Base-by-base conservation (phyloP, 2,329 filamentous ascomycete species). In the Sclerotinia subarctica region DNA sequence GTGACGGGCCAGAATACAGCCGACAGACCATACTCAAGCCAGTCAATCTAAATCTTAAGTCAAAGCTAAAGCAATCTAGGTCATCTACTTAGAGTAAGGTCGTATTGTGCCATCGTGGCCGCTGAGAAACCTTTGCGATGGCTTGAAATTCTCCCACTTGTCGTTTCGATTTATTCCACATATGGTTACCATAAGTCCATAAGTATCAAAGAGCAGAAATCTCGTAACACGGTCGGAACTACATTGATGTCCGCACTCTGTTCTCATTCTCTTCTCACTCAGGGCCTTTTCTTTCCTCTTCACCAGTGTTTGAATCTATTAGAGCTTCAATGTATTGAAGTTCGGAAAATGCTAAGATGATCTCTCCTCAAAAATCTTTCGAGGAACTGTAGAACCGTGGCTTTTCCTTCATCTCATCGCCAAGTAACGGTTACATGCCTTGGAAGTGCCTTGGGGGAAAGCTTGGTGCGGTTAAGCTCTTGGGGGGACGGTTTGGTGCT, bases 391-490 rank as follows among this genome's bases (percentile, higher is more conserved):
- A 26, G 54, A 57, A 42, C 29, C 19, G 52, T 66, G 64, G 64
- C 64, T 44, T 35, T 42, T 35, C 26, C 42, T 51, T 59, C 44
- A 59, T 59, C 64, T 49, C 53, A 66, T 66, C 64, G 64, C 64
- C 64, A 66, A 66, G 64, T 51, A 66, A 47, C 32, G 38, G 29
- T 42, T 21, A 59, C 53, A 58, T 47, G 52, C 38, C 64, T 66
- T 58, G 64, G 51, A 60, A 49, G 52, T 54, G 52, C 52, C 29
- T 54, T 54, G 29, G 53, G 15, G n/a, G n/a, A 66, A 66, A 66
- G 64, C 64, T 66, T 66, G 64, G 53, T 66, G 42, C 42, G 42
- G 54, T 58, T 66, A 66, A 66, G 64, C 64, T 58, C 51, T 52
- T 35, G 52, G 52, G 60, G 59, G 42, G 26, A 26, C 32, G 24